Evolutionary conservation across 371 early-diverging fungal genomes (phyloP), one percentile per base, ranked within the genome.

Genomic region (Apophysomyces variabilis): DNA sequence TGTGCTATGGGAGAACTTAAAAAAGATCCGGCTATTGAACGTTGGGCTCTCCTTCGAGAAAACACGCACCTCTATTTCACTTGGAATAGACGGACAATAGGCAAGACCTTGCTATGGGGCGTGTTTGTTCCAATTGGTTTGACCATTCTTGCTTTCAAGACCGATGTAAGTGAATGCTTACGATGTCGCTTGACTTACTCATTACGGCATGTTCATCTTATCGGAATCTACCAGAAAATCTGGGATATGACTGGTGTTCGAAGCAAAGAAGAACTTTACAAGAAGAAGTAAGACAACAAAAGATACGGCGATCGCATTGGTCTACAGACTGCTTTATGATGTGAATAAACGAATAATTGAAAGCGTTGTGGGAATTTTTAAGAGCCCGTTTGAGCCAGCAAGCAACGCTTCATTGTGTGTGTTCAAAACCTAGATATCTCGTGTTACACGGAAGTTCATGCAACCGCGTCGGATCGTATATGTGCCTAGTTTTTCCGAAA

Each of bases 1-100:
- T 47, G 11, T 38, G 32, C 54, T 14, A 68, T 68, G 68, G 68
- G 64, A 38, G 78, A 75, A 63, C 66, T 78, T 36, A 72, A 73
- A 58, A 36, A 68, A 54, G 86, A 86, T 72, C 85, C 85, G 54
- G 84, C 85, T 57, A 72, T 86, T 66, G 86, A 86, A 62, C 74
- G 79, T 68, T 86, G 86, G 86, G 80, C 82, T 41, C 71, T 66
- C 67, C 76, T 86, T 68, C 85, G 86, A 72, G 85, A 86, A 66
- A 82, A 84, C 60, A 80, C 81, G 39, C 76, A 79, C 44, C 69
- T 76, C 65, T 71, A 80, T 66, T 86, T 79, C 60, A 50, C 62
- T 18, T 84, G 82, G 80, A 86, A 75, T 64, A 43, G 56, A 36
- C 78, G 84, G 70, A 86, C 74, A 37, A 56, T 74, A 44, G 76